phyloP scores from a whole-genome alignment of 1,139 yeast genomes.

The Trichomonascaceae sp. region DNA sequence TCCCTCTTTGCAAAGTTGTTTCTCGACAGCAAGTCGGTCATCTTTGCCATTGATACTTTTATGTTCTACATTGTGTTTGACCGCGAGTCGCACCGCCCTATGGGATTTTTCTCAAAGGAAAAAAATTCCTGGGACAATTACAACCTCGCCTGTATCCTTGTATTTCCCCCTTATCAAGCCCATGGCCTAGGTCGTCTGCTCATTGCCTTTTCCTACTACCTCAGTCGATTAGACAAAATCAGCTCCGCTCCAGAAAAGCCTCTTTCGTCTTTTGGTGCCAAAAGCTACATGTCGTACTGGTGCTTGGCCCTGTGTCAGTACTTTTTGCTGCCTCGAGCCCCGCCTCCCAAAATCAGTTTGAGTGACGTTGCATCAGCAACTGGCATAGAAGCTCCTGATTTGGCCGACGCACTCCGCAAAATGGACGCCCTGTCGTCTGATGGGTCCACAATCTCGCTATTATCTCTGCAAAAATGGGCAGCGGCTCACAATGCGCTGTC shows the following conservation, averaged over 20 bases:
- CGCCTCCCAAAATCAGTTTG: conserved; percentile 31
- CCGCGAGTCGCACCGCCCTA: conserved; percentile 13
- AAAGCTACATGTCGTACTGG: conserved; percentile 74
- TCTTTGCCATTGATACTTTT: conserved; percentile 63
- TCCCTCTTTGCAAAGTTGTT: conserved; percentile 79
- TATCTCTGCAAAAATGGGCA: background rate
- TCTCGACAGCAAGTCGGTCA: conserved; percentile 83
- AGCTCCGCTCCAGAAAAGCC: conserved; percentile 90
- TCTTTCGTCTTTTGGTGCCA: conserved; percentile 64
- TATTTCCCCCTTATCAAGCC: conserved; percentile 86
- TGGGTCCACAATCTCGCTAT: too few relatives aligned
- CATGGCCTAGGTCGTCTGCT: conserved; percentile 63
- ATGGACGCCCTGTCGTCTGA: conserved; percentile 28
- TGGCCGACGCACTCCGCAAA: conserved; percentile 47
- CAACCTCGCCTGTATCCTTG: conserved; percentile 79
- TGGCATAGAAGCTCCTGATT: conserved; percentile 61
- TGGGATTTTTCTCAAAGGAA: conserved; percentile 92
- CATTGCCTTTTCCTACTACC: conserved; percentile 69
- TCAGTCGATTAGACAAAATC: conserved; percentile 44
- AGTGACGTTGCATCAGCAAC: conserved; percentile 43
- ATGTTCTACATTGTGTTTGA: conserved; percentile 54
- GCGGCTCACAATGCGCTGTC: background rate
- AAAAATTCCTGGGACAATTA: conserved; percentile 70
- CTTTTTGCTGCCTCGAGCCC: conserved; percentile 19
- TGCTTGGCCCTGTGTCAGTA: conserved; percentile 32